A percentile compares a stretch with the other conserved stretches of the same genome.
phyloP scores from a whole-genome alignment of 2,329 filamentous ascomycete species.

The Capronia epimyces region DNA sequence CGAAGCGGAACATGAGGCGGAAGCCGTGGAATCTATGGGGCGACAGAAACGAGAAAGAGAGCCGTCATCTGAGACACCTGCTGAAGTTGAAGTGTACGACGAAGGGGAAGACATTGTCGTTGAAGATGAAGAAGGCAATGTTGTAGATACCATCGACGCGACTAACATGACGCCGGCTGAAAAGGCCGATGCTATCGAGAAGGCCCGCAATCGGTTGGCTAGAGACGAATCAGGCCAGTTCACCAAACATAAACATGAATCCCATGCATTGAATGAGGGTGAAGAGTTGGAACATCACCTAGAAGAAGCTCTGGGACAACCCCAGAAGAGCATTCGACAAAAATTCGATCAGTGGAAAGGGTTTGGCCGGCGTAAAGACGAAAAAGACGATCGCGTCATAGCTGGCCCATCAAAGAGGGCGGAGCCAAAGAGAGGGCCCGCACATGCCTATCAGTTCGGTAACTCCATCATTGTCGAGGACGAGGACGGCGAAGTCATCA shows the following conservation, averaged over 20 bases:
- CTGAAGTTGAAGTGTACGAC: slow-evolving; percentile 64
- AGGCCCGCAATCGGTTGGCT: slow-evolving; percentile 50
- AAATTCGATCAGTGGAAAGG: slow-evolving; percentile 45
- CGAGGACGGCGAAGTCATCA: slow-evolving; percentile 63
- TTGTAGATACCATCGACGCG: slow-evolving; percentile 60
- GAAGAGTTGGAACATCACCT: slow-evolving; percentile 40
- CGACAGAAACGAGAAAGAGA: neutral
- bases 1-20: slow-evolving; percentile 34
- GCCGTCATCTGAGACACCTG: slow-evolving; percentile 5
- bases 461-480: slow-evolving; percentile 68
- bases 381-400: slow-evolving; percentile 22
- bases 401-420: slow-evolving; percentile 28
- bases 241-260: slow-evolving; percentile 43
- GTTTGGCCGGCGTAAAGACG: slow-evolving; percentile 39
- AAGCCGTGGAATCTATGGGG: neutral
- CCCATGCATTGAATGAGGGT: slow-evolving; percentile 42
- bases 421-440: slow-evolving; percentile 46
- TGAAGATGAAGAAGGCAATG: slow-evolving; percentile 82
- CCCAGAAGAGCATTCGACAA: slow-evolving; percentile 41
- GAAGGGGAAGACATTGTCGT: slow-evolving; percentile 75
- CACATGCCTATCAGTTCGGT: slow-evolving; percentile 62
- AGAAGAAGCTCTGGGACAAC: slow-evolving; percentile 34
- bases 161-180: slow-evolving; percentile 50
- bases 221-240: slow-evolving; percentile 44
- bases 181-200: slow-evolving; percentile 52